Evolutionary conservation across 495 filamentous ascomycete species (phyloP), one percentile per base, ranked within the genome.

Genomic region (Platismatia glauca): DNA sequence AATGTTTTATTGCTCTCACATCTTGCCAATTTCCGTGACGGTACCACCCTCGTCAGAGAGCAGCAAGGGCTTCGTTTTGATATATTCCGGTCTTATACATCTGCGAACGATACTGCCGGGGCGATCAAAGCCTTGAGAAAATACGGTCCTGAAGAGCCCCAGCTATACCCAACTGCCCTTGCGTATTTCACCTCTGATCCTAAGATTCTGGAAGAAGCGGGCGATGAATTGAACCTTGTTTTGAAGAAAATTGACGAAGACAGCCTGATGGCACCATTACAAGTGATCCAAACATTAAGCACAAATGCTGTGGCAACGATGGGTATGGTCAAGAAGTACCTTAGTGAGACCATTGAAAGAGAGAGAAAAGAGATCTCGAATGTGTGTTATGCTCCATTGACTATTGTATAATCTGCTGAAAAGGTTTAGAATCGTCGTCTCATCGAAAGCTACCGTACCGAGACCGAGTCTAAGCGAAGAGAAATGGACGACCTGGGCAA

Each of bases 71-170:
- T 97, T 11, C 83, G 87, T 18, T 92, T 93, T 52, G 95, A 98
- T 72, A 97, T 98, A 62, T 97, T 98, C 77, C 86, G 94, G 29
- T 96, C 94, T 0, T 97, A 96, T 72, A 97, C 93, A 7, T 86
- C 91, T 1, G 92, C 92, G 27, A 90, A 91, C 35, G 94, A 98
- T 69, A 97, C 94, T 1, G 79, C 81, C 12, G 94, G 94, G 43
- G 91, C 93, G 11, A 89, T 97, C 67, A 86, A 86, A 69, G 94
- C 95, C 0, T 77, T 98, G 50, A 82, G 82, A 55, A 95, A 94
- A 73, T 98, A 98, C 70, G 95, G 95, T 0, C 85, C 87, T 0
- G 84, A 93, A 59, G 94, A 97, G 68, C 94, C 95, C 0, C 88
- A 95, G 65, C 82, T 98, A 20, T 98, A 98, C 67, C 84, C 94